Conservation (phyloP, 176 grass and related monocot species). For the Calamus simplicifolius region DNA sequence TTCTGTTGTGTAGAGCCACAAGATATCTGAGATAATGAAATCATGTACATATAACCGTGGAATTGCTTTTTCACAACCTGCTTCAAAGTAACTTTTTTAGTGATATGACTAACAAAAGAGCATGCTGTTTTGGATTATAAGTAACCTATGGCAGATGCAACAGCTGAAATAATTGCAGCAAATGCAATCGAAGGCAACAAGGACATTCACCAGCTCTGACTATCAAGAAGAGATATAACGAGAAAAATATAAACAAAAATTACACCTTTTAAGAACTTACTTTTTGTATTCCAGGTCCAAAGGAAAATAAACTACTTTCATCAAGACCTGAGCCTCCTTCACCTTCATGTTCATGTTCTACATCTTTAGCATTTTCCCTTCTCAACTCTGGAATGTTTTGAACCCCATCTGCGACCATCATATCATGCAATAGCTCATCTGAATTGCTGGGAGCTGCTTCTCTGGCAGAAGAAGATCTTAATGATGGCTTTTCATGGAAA, state of each 20-base stretch:
- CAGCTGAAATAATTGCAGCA: too few relatives aligned
- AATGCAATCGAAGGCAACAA: too few relatives aligned
- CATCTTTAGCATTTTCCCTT: constrained; percentile 29
- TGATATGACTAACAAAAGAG: too few relatives aligned
- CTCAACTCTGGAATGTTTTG: constrained; percentile 27
- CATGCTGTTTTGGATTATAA: too few relatives aligned
- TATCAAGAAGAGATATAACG: too few relatives aligned
- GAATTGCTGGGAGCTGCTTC: constrained; percentile 29
- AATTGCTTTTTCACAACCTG: too few relatives aligned
- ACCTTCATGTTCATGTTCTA: constrained; percentile 37
- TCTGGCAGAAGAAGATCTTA: constrained; percentile 35
- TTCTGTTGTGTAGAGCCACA: too few relatives aligned
- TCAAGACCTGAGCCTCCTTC: constrained; percentile 34
- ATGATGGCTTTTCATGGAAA: constrained; percentile 56
- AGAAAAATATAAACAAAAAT: background rate
- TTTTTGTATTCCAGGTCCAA: constrained; percentile 54
- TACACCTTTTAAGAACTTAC: constrained; percentile 50
- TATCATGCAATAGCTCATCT: constrained; percentile 34
- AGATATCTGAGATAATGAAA: too few relatives aligned
- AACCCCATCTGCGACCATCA: constrained; percentile 19
- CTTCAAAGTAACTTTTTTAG: too few relatives aligned
- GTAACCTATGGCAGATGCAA: too few relatives aligned
- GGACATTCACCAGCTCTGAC: too few relatives aligned
- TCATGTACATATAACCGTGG: too few relatives aligned
- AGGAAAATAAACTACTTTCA: constrained; percentile 76